A percentile compares a stretch with the other conserved stretches of the same genome.
These are phyloP conservation scores for Jacaranda mimosifolia DNA, from an alignment of 257 asterid genomes.

Conservation along the genomic window DNA sequence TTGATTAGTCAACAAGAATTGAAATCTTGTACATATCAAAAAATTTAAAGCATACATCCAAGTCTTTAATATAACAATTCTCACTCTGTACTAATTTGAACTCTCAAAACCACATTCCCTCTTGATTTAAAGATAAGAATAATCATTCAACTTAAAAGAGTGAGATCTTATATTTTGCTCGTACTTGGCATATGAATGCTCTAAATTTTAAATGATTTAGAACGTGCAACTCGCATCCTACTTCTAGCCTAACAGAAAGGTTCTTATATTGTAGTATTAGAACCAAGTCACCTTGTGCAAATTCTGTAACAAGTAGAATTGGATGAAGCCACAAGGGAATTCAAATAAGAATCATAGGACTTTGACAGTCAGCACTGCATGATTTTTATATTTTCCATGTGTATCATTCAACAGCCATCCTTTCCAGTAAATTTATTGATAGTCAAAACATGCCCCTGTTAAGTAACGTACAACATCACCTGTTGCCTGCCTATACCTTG, in stretches of 20 bases:
- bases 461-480: neutral
- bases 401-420: neutral
- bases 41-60: neutral
- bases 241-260: neutral
- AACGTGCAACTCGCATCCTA: neutral
- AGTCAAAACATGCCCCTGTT: neutral
- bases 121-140: neutral
- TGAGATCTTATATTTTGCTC: neutral
- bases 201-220: neutral
- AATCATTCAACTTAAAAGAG: neutral
- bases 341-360: neutral
- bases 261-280: neutral
- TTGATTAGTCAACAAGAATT: neutral
- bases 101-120: neutral
- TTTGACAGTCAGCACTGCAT: neutral
- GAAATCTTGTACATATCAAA: neutral
- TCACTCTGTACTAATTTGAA: neutral
- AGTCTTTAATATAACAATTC: neutral
- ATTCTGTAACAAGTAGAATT: neutral
- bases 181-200: neutral
- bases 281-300: neutral
- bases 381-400: neutral
- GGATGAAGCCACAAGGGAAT: neutral
- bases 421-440: neutral
- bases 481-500: constrained; percentile 58